These are phyloP conservation scores for Clavaria fumosa DNA, from an alignment of 768 basidiomycete genomes.

Conservation along the genomic window DNA sequence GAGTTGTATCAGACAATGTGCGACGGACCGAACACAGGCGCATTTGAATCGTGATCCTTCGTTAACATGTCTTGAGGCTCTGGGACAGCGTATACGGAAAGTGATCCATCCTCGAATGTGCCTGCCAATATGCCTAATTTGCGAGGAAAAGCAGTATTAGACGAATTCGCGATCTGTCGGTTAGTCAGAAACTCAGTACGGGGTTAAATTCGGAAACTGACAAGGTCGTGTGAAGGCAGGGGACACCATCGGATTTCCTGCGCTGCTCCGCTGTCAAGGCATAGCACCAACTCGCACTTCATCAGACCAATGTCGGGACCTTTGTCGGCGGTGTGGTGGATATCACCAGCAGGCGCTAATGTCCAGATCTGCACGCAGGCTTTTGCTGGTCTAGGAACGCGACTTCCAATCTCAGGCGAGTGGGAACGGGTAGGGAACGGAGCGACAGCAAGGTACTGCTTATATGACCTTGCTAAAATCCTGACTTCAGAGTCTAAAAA, in stretches of 20 bases:
- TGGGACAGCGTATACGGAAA: conserved; percentile 67
- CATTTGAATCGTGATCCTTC: conserved; percentile 13
- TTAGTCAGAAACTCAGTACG: too few relatives aligned
- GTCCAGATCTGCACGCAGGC: conserved; percentile 84
- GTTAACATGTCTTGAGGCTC: conserved; percentile 43
- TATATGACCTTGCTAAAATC: conserved; percentile 32
- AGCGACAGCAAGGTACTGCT: conserved; percentile 76
- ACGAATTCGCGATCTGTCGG: too few relatives aligned
- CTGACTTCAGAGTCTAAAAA: neutral
- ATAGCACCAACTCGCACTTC: conserved; percentile 74
- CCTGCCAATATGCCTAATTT: conserved; percentile 79
- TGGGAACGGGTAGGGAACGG: conserved; percentile 53
- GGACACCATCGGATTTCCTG: conserved; percentile 90
- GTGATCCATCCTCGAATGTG: conserved; percentile 75
- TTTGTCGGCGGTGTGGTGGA: neutral
- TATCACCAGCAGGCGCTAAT: neutral
- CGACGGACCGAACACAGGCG: conserved; percentile 37
- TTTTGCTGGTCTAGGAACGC: conserved; percentile 33
- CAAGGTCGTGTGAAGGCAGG: conserved; percentile 57
- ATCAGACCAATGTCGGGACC: conserved; percentile 35
- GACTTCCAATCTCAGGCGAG: conserved; percentile 50
- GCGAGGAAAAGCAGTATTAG: too few relatives aligned
- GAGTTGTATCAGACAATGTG: too few relatives aligned
- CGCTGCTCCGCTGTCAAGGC: conserved; percentile 66
- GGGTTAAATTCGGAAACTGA: conserved; percentile 16